Percentiles rank a stretch among this genome's conserved stretches.
These are phyloP conservation scores for Avena sativa DNA, from an alignment of 176 grass and related monocot genomes.

Conservation along the genomic window DNA sequence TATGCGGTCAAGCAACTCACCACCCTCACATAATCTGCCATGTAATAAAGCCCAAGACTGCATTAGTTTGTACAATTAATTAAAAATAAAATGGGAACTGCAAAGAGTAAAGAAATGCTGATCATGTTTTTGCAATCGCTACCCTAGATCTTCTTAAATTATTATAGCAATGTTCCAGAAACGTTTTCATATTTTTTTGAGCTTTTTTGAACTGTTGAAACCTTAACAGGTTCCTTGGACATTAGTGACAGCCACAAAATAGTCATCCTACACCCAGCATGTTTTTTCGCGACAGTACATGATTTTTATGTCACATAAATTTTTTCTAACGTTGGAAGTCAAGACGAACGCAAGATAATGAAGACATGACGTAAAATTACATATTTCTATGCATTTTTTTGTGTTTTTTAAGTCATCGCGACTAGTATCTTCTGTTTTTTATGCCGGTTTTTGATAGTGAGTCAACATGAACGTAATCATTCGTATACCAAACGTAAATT, in stretches of 20 bases:
- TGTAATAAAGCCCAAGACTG: conserved; percentile 18
- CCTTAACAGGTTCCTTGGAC: not conserved
- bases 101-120: conserved; percentile 9
- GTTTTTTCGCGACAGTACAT: too few species aligned
- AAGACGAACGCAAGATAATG: too few species aligned
- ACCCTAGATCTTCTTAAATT: not conserved
- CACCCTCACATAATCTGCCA: conserved; percentile 85
- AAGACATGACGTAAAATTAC: too few species aligned
- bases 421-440: too few species aligned
- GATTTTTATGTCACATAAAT: too few species aligned
- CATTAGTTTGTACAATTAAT: conserved; percentile 19
- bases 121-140: not conserved
- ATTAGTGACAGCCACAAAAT: not conserved
- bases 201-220: not conserved
- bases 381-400: too few species aligned
- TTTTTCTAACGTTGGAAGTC: too few species aligned
- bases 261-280: too few species aligned
- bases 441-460: too few species aligned
- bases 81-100: not conserved
- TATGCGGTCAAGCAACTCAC: conserved; percentile 90
- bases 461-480: too few species aligned
- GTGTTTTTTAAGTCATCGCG: too few species aligned
- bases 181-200: not conserved
- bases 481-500: too few species aligned
- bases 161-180: not conserved